Evolutionary conservation across 331 rosid species (phyloP), one percentile per base, ranked within the genome.

Genomic region (Rhamnella rubrinervis): DNA sequence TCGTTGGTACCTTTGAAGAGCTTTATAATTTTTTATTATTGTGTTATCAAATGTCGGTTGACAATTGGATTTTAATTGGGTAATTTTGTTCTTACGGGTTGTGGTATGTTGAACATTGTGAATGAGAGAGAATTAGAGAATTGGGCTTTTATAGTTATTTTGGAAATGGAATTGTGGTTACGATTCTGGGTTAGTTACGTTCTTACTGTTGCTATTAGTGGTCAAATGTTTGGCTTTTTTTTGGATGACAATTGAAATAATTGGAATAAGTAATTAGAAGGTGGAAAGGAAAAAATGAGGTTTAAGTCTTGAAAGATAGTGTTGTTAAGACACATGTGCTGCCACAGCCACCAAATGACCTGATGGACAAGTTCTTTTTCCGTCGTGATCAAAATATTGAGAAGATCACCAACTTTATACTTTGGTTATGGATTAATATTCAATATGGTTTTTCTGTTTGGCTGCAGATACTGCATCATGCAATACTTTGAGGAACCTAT

Each of bases 391-490:
- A 31, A 31, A 31, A 28, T 28, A 13, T 31, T 4, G 26, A 35
- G 44, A 69, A 46, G 53, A 31, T 25, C 15, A 25, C 46, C 41
- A 4, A 5, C 16, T 39, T 9, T 53, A 17, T 37, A 41, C 49
- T 58, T 15, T 50, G 40, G 6, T 79, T 73, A 8, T 28, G 40
- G 20, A 47, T 7, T 67, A 57, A n/a, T 70, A 6, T n/a, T 80
- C 28, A 49, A 18, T 39, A 10, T 72, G 20, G 28, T 39, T 17
- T 47, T 66, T 61, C 40, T 59, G 39, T 47, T 62, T 61, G 7
- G 5, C 57, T 78, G 83, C 80, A 90, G 98, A 58, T 85, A 53
- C 40, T 90, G 58, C 91, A 93, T 75, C 72, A 91, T 63, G 84
- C 77, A 56, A 87, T 89, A 66, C 71, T 91, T 57, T 75, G 92